phyloP scores from a whole-genome alignment of 805 yeast genomes.

The Pichia nanzhaoensis region DNA sequence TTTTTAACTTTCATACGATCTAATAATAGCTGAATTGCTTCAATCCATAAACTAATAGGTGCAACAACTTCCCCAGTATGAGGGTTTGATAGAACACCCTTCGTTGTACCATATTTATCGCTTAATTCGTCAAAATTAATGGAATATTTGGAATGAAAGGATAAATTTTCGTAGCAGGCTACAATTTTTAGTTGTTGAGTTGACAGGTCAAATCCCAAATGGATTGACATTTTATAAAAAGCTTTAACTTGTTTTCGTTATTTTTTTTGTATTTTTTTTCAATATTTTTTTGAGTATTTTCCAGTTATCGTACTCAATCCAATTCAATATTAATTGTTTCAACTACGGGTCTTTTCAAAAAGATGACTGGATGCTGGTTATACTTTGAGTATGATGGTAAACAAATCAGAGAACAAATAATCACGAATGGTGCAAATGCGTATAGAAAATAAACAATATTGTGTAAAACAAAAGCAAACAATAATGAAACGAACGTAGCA shows the following conservation, averaged over 20 bases:
- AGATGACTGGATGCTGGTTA: constrained; percentile 41
- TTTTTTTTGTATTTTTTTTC: background rate
- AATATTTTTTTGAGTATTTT: background rate
- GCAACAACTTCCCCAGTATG: constrained; percentile 58
- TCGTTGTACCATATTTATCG: constrained; percentile 52
- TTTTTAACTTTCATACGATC: constrained; percentile 39
- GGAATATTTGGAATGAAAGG: constrained; percentile 43
- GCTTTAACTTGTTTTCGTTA: background rate
- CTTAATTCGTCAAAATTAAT: constrained; percentile 63
- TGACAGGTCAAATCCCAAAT: constrained; percentile 77
- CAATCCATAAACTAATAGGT: constrained; percentile 89
- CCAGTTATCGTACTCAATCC: background rate
- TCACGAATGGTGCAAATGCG: constrained; percentile 33
- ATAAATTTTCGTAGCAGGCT: constrained; percentile 47
- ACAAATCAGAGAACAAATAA: constrained; percentile 32
- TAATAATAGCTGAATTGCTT: constrained; percentile 65
- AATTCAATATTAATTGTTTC: constrained; percentile 11
- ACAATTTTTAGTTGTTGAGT: constrained; percentile 84
- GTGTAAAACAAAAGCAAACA: constrained; percentile 43
- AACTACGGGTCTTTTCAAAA: constrained; percentile 31
- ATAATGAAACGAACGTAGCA: constrained; percentile 35
- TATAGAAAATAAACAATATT: constrained; percentile 35
- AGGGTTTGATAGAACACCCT: constrained; percentile 62
- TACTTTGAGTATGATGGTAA: constrained; percentile 57
- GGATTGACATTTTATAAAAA: constrained; percentile 21